Evolutionary conservation across 1,284 basidiomycete genomes (phyloP).

Genomic region (Cutaneotrichosporon daszewskae): DNA sequence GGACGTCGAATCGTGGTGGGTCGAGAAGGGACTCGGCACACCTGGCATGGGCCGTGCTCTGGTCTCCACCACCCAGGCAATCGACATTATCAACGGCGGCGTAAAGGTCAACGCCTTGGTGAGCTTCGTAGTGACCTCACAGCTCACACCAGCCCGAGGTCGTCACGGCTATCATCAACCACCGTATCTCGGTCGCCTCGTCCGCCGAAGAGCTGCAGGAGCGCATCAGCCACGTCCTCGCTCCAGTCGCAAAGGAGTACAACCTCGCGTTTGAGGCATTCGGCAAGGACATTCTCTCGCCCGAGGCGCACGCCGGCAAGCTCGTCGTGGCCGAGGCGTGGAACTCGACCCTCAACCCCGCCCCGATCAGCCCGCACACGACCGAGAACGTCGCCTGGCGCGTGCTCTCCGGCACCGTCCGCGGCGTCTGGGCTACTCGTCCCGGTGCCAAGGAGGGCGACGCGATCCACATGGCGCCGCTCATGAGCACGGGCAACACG

Average conservation of each 20-base stretch:
- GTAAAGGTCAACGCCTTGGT: constrained; percentile 42
- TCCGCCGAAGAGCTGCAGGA: constrained; percentile 32
- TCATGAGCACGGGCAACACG: constrained; percentile 38
- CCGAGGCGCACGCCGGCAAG: constrained; percentile 26
- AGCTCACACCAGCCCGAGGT: constrained; percentile 29
- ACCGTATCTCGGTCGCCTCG: constrained; percentile 39
- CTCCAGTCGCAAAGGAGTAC: constrained; percentile 31
- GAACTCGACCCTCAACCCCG: constrained; percentile 39
- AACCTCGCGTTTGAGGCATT: constrained; percentile 39
- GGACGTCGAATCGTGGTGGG: constrained; percentile 26
- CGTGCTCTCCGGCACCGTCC: constrained; percentile 33
- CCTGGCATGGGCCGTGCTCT: constrained; percentile 24
- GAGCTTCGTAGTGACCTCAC: too few species aligned
- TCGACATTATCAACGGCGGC: constrained; percentile 41
- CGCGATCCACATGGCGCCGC: constrained; percentile 32
- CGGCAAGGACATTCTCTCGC: constrained; percentile 24
- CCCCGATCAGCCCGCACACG: constrained; percentile 40
- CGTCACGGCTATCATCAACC: constrained; percentile 38
- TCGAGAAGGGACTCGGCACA: constrained; percentile 19
- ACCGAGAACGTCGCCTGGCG: constrained; percentile 34
- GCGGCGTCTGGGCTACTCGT: constrained; percentile 29
- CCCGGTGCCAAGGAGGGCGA: constrained; percentile 7
- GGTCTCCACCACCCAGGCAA: constrained; percentile 41
- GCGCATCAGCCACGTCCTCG: constrained; percentile 27
- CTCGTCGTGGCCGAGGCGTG: constrained; percentile 29